phyloP scores from a whole-genome alignment of 78 protist genomes.

The Emiliania huxleyi region DNA sequence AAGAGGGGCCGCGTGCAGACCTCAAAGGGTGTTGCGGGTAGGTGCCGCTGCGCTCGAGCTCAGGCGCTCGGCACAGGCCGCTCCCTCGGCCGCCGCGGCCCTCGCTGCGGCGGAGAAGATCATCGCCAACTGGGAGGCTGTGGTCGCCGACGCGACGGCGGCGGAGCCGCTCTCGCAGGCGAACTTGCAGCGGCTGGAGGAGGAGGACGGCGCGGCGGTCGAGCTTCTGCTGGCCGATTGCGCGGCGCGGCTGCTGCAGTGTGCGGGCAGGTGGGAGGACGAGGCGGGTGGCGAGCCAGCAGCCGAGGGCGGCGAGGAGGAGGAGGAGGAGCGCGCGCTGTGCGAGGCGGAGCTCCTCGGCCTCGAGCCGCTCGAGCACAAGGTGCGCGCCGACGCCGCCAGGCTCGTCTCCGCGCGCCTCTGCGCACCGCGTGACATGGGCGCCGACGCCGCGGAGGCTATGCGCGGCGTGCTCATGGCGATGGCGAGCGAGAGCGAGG shows the following conservation, averaged over 20 bases:
- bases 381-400: not conserved
- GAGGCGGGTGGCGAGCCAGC: not conserved
- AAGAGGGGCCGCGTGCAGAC: too few species aligned
- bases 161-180: not conserved
- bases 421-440: not conserved
- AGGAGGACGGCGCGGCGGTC: not conserved
- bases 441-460: not conserved
- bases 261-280: not conserved
- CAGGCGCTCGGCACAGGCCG: too few species aligned
- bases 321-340: not conserved
- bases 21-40: too few species aligned
- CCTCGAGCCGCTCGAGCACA: not conserved
- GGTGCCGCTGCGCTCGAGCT: not conserved
- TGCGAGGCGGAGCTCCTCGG: not conserved
- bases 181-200: not conserved
- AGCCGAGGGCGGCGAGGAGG: not conserved
- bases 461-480: not conserved
- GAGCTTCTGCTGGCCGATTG: not conserved
- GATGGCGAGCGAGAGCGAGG: not conserved
- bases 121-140: not conserved
- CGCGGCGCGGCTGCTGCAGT: not conserved
- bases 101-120: not conserved
- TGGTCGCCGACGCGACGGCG: not conserved
- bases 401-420: not conserved
- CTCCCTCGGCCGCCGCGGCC: too few species aligned